Evolutionary conservation across 2,329 filamentous ascomycete species (phyloP).

Genomic region (Xylariales sp.): DNA sequence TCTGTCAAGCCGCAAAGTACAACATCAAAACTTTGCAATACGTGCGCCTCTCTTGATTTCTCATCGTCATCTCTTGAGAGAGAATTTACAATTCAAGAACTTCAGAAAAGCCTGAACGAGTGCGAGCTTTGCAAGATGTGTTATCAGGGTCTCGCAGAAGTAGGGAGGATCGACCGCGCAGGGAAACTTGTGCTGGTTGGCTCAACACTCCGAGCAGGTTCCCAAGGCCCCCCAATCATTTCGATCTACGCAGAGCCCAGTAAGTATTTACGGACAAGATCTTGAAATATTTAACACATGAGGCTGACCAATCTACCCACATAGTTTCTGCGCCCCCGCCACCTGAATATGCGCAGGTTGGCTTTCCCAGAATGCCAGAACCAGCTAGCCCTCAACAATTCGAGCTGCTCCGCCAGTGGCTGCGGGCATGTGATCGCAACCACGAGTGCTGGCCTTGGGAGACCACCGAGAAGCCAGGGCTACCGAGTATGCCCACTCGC

Average conservation of each 20-base stretch:
- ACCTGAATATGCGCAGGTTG: constrained; percentile 3
- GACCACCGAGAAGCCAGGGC: not conserved
- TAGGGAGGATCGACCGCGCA: not conserved
- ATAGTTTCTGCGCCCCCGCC: too few species aligned
- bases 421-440: constrained; percentile 8
- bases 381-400: constrained; percentile 7
- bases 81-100: not conserved
- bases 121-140: constrained; percentile 8
- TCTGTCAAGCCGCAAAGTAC: not conserved
- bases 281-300: not conserved
- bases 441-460: not conserved
- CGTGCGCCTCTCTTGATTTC: not conserved
- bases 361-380: constrained; percentile 9
- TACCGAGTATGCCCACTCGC: constrained; percentile 8
- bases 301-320: too few species aligned
- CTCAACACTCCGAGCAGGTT: constrained; percentile 3
- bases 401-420: constrained; percentile 8
- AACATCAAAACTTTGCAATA: not conserved
- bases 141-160: not conserved
- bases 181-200: not conserved
- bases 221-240: constrained; percentile 1
- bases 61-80: not conserved
- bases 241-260: constrained; percentile 9
- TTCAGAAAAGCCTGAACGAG: not conserved
- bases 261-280: not conserved